phyloP scores from a whole-genome alignment of 2,329 filamentous ascomycete species.

The Colletotrichum sansevieriae region DNA sequence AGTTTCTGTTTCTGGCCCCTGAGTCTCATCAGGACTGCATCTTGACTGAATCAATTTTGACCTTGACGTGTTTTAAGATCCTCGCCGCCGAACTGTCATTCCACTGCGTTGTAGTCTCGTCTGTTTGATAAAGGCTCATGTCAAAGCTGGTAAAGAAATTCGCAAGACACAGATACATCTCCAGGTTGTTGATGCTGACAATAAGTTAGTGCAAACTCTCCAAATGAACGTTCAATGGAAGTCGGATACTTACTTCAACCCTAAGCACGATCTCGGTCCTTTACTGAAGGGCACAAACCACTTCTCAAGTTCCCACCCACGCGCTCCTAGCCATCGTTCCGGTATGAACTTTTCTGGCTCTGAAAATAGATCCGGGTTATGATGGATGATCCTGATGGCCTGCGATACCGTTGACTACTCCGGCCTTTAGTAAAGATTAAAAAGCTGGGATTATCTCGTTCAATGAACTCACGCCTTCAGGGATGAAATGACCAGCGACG shows the following conservation, averaged over 20 bases:
- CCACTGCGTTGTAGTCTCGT: background rate
- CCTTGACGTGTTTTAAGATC: background rate
- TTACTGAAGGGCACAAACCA: constrained; percentile 24
- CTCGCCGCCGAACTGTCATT: background rate
- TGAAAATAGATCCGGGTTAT: constrained; percentile 7
- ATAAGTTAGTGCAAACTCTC: background rate
- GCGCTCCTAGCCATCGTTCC: constrained; percentile 4
- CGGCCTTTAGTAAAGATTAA: background rate
- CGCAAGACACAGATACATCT: constrained; percentile 17
- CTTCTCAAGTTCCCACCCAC: constrained; percentile 5
- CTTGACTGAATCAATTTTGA: constrained; percentile 3
- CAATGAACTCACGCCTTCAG: constrained; percentile 1
- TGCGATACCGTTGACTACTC: constrained; percentile 8
- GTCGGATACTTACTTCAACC: background rate
- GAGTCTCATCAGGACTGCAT: background rate
- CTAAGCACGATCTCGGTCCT: constrained; percentile 5
- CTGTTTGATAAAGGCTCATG: constrained; percentile 7
- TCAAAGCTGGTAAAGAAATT: constrained; percentile 12
- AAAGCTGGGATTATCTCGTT: background rate
- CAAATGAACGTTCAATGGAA: fast-evolving
- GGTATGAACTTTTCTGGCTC: constrained; percentile 12
- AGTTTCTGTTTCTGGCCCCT: too few species aligned
- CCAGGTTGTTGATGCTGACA: background rate
- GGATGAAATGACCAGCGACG: constrained; percentile 8
- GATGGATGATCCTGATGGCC: constrained; percentile 11